These are phyloP conservation scores for Chlorophyllum brunneum DNA, from an alignment of 768 basidiomycete genomes.

Conservation along the genomic window DNA sequence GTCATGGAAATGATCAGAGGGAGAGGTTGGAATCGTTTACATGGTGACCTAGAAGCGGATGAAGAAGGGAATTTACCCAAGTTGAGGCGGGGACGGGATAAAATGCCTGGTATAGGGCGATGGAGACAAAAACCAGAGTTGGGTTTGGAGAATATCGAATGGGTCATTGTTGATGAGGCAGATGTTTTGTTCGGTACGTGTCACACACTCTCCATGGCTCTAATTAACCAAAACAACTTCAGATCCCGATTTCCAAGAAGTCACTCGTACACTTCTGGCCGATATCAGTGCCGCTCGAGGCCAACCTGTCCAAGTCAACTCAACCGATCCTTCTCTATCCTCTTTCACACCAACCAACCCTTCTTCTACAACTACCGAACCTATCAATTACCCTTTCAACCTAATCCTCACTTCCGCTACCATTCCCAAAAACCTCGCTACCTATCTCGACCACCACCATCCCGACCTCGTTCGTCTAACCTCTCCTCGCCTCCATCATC, in stretches of 20 bases:
- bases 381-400: slow-evolving; percentile 69
- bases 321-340: slow-evolving; percentile 19
- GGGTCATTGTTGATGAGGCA: slow-evolving; percentile 90
- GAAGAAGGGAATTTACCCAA: slow-evolving; percentile 14
- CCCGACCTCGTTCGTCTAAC: slow-evolving; percentile 68
- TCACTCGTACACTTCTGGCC: slow-evolving; percentile 65
- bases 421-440: slow-evolving; percentile 70
- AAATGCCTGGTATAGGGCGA: slow-evolving; percentile 33
- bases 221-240: background rate
- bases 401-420: slow-evolving; percentile 83
- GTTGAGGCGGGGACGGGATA: slow-evolving; percentile 21
- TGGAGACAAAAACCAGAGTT: slow-evolving; percentile 49
- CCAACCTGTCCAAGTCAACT: slow-evolving; percentile 31
- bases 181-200: slow-evolving; percentile 81
- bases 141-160: slow-evolving; percentile 69
- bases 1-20: slow-evolving; percentile 59
- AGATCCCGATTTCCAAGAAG: slow-evolving; percentile 83
- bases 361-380: slow-evolving; percentile 16
- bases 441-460: slow-evolving; percentile 60
- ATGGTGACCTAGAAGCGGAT: slow-evolving; percentile 19
- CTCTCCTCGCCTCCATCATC: slow-evolving; percentile 75
- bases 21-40: slow-evolving; percentile 44
- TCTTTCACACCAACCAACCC: slow-evolving; percentile 17
- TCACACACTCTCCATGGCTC: background rate
- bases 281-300: slow-evolving; percentile 66